Base-by-base conservation (phyloP, 352 stramenopile species). In the Pythium oligandrum region DNA sequence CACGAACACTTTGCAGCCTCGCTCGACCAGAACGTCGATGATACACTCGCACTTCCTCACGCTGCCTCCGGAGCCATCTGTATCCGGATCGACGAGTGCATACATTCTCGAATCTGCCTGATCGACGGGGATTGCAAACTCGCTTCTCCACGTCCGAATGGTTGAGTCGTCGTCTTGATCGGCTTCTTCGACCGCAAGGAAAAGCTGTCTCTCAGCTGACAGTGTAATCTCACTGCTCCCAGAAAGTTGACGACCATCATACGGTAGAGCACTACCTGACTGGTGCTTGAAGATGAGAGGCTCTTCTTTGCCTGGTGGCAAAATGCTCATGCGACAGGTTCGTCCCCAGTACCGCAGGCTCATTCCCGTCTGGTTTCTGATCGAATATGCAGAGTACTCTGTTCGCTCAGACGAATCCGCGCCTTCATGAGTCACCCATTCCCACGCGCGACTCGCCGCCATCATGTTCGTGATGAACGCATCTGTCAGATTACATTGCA, bases 1-100 rank as follows among this genome's bases (percentile, higher is more conserved):
- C 17, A 93, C 79, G 51, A 95, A 90, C 54, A 88, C 83, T 56
- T 95, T 95, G 64, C 80, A 90, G n/a, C 85, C 85, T 40, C 77
- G 78, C 51, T 95, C 79, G 6, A 95, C 75, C 9, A 90, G 54
- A 3, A 95, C 83, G 46, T 93, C 85, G 52, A 95, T 90, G 35
- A 91, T 75, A 47, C 83, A 93, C 58, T 95, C 85, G 37, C 83
- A 93, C 48, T 90, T 90, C 39, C 75, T 71, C 61, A 86, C 78
- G 39, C 63, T 62, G 4, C 62, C 64, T 2, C 68, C 66, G 4
- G 64, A 59, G 12, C 63, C 54, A 37, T 89, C 79, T 3, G 65
- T 63, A 65, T 89, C 72, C 43, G 70, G 57, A 51, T 90, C 79
- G 26, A 89, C 74, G 4, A 93, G 63, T 5, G 80, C 78, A 64